Percentiles rank a stretch among this genome's conserved stretches.
phyloP scores from a whole-genome alignment of 805 yeast genomes.

The Metschnikowia chrysomelidarum region DNA sequence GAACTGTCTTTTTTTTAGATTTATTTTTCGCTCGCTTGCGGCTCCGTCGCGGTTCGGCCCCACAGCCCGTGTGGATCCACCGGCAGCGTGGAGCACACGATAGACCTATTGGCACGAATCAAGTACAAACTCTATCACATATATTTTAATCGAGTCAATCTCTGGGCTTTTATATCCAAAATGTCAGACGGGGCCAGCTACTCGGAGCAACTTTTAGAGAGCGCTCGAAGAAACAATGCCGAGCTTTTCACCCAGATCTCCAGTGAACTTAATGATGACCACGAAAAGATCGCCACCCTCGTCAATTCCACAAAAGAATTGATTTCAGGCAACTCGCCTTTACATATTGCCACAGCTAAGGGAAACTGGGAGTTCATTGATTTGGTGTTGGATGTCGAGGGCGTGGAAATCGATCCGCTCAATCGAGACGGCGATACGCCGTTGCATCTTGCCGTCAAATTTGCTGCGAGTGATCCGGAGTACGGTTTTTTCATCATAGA shows the following conservation, averaged over 20 bases:
- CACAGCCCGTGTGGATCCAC: no score
- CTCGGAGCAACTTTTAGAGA: slow-evolving; percentile 75
- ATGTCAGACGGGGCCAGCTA: slow-evolving; percentile 62
- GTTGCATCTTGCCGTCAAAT: slow-evolving; percentile 79
- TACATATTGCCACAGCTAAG: slow-evolving; percentile 76
- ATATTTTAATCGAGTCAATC: no score
- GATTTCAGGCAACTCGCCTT: slow-evolving; percentile 74
- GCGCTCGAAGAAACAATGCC: slow-evolving; percentile 83
- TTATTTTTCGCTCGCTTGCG: no score
- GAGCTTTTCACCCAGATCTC: slow-evolving; percentile 65
- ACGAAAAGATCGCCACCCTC: slow-evolving; percentile 40
- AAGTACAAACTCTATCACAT: no score
- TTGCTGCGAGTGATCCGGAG: slow-evolving; percentile 76
- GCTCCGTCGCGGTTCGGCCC: no score
- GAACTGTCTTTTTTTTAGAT: no score
- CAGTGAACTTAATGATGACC: slow-evolving; percentile 39
- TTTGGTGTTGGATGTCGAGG: slow-evolving; percentile 77
- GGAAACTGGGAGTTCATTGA: slow-evolving; percentile 90
- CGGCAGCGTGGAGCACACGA: no score
- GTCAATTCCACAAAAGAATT: slow-evolving; percentile 66
- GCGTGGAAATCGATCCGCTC: slow-evolving; percentile 83
- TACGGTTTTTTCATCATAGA: slow-evolving; percentile 78
- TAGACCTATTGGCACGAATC: no score
- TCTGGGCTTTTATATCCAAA: neutral
- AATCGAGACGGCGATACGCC: slow-evolving; percentile 86